Percentiles rank a stretch among this genome's conserved stretches.
Evolutionary conservation across 768 basidiomycete genomes (phyloP).

Genomic region (Phylloporus scabripes): DNA sequence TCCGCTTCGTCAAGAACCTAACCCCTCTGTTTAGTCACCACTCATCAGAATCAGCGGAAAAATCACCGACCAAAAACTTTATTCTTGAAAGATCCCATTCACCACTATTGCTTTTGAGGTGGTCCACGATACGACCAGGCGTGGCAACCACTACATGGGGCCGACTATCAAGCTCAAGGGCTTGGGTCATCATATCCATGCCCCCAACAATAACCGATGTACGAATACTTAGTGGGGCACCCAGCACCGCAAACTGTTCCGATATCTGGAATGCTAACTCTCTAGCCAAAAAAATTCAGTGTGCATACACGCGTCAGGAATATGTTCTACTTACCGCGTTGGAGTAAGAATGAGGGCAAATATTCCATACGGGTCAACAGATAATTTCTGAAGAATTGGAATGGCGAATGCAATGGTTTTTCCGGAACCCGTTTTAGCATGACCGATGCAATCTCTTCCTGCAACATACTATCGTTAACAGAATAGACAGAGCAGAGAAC

Average conservation of each 20-base stretch:
- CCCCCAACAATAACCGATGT: conserved; percentile 93
- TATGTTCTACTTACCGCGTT: conserved; percentile 59
- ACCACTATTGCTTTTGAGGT: conserved; percentile 64
- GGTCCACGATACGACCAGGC: conserved; percentile 91
- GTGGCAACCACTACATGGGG: conserved; percentile 96
- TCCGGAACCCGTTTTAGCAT: conserved; percentile 96
- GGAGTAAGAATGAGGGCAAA: conserved; percentile 93
- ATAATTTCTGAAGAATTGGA: conserved; percentile 86
- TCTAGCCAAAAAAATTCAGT: conserved; percentile 36
- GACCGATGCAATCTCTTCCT: conserved; percentile 96
- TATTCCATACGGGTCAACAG: conserved; percentile 89
- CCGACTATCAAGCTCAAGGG: conserved; percentile 73
- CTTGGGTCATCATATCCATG: conserved; percentile 97
- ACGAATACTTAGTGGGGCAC: conserved; percentile 70
- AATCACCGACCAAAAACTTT: conserved; percentile 65
- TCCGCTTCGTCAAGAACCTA: conserved; percentile 98
- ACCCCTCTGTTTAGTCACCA: not conserved
- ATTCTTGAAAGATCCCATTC: conserved; percentile 84
- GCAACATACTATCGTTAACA: conserved; percentile 4
- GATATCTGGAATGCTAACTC: conserved; percentile 97
- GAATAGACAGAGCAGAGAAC: not conserved
- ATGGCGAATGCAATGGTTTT: conserved; percentile 97
- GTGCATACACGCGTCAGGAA: not conserved
- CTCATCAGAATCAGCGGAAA: not conserved
- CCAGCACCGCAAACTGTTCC: conserved; percentile 92